Evolutionary conservation across 768 basidiomycete species (phyloP).

Genomic region (Wakefieldia striispora): DNA sequence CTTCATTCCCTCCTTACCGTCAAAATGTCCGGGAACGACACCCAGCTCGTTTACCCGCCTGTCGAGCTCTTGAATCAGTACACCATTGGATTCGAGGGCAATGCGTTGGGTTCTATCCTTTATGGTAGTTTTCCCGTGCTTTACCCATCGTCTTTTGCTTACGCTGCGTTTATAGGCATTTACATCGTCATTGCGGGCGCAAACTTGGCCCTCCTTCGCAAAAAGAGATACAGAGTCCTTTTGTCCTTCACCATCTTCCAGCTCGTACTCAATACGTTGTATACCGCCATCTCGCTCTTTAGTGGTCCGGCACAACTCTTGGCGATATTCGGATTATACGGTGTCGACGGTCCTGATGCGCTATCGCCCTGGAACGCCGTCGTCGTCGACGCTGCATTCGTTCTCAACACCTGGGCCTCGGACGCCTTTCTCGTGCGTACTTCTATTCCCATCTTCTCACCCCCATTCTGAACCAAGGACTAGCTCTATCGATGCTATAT

Average conservation of each 20-base stretch:
- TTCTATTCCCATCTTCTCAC: too few relatives aligned
- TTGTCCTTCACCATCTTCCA: conserved; percentile 10
- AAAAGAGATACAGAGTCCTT: conserved; percentile 17
- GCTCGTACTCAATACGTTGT: conserved; percentile 18
- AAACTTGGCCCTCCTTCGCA: conserved; percentile 15
- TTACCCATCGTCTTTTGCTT: not conserved
- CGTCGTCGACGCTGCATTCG: conserved; percentile 6
- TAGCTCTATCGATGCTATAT: conserved; percentile 25
- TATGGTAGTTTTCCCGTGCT: conserved; percentile 7
- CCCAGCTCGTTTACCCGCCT: conserved; percentile 9
- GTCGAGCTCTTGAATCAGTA: conserved; percentile 13
- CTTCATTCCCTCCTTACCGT: not conserved
- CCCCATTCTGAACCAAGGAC: not conserved
- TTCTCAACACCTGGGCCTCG: conserved; percentile 21
- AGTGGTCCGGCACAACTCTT: conserved; percentile 16
- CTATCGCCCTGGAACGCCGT: conserved; percentile 19
- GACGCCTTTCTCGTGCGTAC: conserved; percentile 23
- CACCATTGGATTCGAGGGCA: conserved; percentile 23
- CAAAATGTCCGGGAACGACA: conserved; percentile 14
- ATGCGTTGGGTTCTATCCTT: conserved; percentile 17
- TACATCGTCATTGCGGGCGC: conserved; percentile 12
- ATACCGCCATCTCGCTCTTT: conserved; percentile 19
- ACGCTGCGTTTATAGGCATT: conserved; percentile 3
- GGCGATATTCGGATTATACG: conserved; percentile 5
- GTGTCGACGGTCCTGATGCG: conserved; percentile 6